Conservation (phyloP, 495 filamentous ascomycete species). For the Melanomma pulvis-pyrius region DNA sequence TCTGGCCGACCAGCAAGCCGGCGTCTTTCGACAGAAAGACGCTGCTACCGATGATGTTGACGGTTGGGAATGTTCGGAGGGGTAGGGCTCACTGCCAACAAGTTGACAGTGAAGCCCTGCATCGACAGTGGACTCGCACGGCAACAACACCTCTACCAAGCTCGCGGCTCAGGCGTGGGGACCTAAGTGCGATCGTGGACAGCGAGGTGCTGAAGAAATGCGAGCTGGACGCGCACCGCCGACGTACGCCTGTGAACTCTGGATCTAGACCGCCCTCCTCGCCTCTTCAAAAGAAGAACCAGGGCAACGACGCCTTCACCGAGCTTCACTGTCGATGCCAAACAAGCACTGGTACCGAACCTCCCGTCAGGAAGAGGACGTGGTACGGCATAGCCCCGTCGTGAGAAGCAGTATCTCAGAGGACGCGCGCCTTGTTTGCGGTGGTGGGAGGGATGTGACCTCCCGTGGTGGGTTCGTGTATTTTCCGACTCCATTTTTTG, state of each 20-base stretch:
- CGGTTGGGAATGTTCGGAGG: neutral
- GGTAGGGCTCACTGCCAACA: neutral
- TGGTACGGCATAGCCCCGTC: neutral
- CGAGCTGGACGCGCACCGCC: neutral
- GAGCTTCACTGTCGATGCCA: neutral
- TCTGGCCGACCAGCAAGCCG: neutral
- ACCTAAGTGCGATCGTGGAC: neutral
- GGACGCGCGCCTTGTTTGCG: neutral
- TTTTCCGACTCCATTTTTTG: slow-evolving; percentile 1
- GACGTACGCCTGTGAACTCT: neutral
- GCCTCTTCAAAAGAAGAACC: neutral
- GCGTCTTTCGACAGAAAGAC: neutral
- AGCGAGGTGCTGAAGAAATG: neutral
- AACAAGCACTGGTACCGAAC: neutral
- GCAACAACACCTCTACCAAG: neutral
- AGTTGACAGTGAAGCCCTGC: neutral
- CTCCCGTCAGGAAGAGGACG: neutral
- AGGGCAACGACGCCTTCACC: neutral
- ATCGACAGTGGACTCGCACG: neutral
- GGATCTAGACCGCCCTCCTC: neutral
- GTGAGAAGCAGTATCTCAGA: neutral
- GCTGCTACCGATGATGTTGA: neutral
- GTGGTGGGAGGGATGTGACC: neutral
- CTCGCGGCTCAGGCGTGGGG: neutral
- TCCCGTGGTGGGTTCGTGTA: neutral